These are phyloP conservation scores for Colletotrichum horii DNA, from an alignment of 2,329 filamentous ascomycete genomes.

Conservation along the genomic window DNA sequence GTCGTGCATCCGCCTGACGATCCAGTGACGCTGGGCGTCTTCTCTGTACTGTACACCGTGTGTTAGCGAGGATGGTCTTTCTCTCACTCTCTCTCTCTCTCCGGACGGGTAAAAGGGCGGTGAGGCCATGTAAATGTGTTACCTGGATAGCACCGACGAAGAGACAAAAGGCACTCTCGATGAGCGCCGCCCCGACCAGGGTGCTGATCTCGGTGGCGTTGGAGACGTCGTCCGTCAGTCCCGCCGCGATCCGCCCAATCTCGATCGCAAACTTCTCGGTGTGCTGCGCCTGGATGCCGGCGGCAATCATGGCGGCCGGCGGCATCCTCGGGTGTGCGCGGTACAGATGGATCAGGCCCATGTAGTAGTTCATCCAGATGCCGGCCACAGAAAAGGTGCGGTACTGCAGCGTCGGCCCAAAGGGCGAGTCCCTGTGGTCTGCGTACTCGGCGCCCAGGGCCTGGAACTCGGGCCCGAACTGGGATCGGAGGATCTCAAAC, in stretches of 20 bases:
- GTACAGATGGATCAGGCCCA: conserved; percentile 82
- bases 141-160: conserved; percentile 87
- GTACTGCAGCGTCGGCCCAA: conserved; percentile 82
- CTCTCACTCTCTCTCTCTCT: too few species aligned
- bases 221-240: conserved; percentile 63
- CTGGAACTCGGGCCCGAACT: conserved; percentile 77
- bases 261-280: conserved; percentile 75
- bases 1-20: conserved; percentile 74
- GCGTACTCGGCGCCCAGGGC: conserved; percentile 73
- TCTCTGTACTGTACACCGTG: conserved; percentile 66
- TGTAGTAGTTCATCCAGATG: conserved; percentile 87
- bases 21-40: conserved; percentile 76
- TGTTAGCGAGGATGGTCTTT: conserved; percentile 21
- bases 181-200: conserved; percentile 78
- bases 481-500: conserved; percentile 69
- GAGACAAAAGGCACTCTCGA: conserved; percentile 80
- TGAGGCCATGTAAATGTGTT: conserved; percentile 23
- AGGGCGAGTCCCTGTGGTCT: conserved; percentile 71
- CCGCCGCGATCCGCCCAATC: conserved; percentile 82
- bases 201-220: conserved; percentile 70
- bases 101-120: neutral
- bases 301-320: conserved; percentile 86
- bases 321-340: conserved; percentile 89
- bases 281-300: conserved; percentile 74
- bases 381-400: conserved; percentile 86